A percentile compares a stretch with the other conserved stretches of the same genome.
Conservation (phyloP, 2,329 filamentous ascomycete genomes). For the Amauroascus niger region DNA sequence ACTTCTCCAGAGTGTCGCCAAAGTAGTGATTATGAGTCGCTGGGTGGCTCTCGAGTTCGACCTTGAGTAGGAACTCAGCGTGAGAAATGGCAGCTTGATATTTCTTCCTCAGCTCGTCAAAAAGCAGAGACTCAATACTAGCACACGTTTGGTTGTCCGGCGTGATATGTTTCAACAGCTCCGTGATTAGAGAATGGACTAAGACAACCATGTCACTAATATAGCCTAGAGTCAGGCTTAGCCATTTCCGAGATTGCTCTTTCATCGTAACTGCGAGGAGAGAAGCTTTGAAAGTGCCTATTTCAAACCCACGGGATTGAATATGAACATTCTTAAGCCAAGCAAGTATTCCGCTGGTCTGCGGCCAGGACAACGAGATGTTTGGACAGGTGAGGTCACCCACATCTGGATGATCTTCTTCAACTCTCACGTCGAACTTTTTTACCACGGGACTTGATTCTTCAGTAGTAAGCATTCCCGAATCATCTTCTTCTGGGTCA, state of each 20-base stretch:
- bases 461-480: too few relatives aligned
- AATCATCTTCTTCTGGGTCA: neutral
- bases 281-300: constrained; percentile 41
- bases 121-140: constrained; percentile 37
- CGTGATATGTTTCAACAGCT: constrained; percentile 38
- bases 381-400: constrained; percentile 16
- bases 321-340: constrained; percentile 41
- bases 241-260: constrained; percentile 49
- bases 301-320: constrained; percentile 44
- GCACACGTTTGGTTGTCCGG: constrained; percentile 36
- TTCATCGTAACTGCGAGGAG: constrained; percentile 37
- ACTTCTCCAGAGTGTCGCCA: constrained; percentile 37
- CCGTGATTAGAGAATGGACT: constrained; percentile 45
- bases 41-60: constrained; percentile 42
- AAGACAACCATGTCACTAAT: constrained; percentile 43
- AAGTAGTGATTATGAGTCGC: constrained; percentile 47
- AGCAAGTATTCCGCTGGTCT: constrained; percentile 30
- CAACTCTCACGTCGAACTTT: neutral
- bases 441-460: neutral
- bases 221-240: constrained; percentile 40
- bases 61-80: constrained; percentile 42
- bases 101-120: constrained; percentile 36
- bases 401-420: constrained; percentile 11
- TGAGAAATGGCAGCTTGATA: constrained; percentile 45
- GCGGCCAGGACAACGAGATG: constrained; percentile 13